Evolutionary conservation across 2,329 filamentous ascomycete genomes (phyloP).

Genomic region (Neurospora sp.): DNA sequence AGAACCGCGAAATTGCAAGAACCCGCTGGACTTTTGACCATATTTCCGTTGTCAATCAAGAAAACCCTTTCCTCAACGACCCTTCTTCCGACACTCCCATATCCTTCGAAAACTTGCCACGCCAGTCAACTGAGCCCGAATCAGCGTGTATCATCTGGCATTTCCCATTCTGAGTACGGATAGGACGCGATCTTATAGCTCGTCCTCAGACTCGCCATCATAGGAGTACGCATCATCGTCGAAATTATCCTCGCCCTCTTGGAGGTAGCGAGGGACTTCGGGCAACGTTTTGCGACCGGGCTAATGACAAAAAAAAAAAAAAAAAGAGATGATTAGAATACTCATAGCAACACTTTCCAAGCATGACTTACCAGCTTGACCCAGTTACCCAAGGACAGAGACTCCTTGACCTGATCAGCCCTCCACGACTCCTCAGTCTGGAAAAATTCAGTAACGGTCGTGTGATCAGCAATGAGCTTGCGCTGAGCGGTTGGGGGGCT

Average conservation of each 20-base stretch:
- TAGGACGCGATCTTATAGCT: neutral
- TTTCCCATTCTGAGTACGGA: neutral
- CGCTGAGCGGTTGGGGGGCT: neutral
- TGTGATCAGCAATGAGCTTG: neutral
- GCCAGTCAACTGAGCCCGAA: neutral
- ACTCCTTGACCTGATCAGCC: neutral
- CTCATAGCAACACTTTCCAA: neutral
- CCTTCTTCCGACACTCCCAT: neutral
- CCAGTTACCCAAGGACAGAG: constrained; percentile 8
- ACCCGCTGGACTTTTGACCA: neutral
- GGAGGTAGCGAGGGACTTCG: constrained; percentile 6
- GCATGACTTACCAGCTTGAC: constrained; percentile 9
- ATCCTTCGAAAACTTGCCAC: neutral
- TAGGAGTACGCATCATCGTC: neutral
- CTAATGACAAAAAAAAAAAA: constrained; percentile 1
- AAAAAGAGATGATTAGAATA: too few relatives aligned
- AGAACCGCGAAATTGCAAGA: neutral
- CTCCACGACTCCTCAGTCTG: neutral
- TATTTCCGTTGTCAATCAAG: neutral
- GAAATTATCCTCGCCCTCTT: neutral
- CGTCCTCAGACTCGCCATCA: neutral
- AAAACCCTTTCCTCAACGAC: neutral
- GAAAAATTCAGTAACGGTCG: neutral
- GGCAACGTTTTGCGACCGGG: constrained; percentile 6
- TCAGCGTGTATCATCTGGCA: neutral